Percentiles rank a stretch among this genome's conserved stretches.
Conservation (phyloP, 139 green algal genomes). For the Ulvella scutata region DNA sequence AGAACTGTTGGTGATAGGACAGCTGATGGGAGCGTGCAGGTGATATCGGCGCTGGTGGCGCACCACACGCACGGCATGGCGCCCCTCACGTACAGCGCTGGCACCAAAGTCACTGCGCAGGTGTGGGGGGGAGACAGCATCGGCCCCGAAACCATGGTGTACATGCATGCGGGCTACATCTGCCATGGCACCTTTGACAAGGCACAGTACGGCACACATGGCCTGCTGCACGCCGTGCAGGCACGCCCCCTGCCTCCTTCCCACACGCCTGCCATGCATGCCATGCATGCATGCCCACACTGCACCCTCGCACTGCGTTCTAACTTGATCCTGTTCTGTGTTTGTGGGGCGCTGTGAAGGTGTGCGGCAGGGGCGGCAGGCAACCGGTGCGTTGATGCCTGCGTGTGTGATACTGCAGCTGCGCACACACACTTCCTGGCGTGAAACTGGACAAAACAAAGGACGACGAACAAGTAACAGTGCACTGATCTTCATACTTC, state of each 20-base stretch:
- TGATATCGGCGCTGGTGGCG: conserved; percentile 58
- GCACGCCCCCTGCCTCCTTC: conserved; percentile 10
- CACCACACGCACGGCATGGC: conserved; percentile 54
- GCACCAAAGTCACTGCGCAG: conserved; percentile 45
- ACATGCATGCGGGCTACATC: conserved; percentile 55
- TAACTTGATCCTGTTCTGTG: too few relatives aligned
- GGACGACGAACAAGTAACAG: too few relatives aligned
- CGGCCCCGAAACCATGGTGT: conserved; percentile 38
- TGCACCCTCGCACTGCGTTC: too few relatives aligned
- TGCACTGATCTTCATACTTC: too few relatives aligned
- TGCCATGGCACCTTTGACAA: conserved; percentile 87
- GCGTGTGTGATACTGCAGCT: too few relatives aligned
- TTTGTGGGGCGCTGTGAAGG: too few relatives aligned
- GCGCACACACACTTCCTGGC: too few relatives aligned
- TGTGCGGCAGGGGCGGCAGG: too few relatives aligned
- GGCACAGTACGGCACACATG: conserved; percentile 79
- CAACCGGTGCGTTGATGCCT: too few relatives aligned
- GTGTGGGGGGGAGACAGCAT: conserved; percentile 57
- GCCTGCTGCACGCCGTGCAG: conserved; percentile 85
- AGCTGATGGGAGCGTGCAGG: conserved; percentile 17
- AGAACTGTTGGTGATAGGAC: background rate
- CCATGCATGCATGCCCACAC: background rate
- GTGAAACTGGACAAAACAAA: too few relatives aligned
- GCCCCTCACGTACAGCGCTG: conserved; percentile 51
- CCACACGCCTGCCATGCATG: background rate